A percentile compares a stretch with the other conserved stretches of the same genome.
These are phyloP conservation scores for Mallotus repandus DNA, from an alignment of 441 rosid species.

Conservation along the genomic window DNA sequence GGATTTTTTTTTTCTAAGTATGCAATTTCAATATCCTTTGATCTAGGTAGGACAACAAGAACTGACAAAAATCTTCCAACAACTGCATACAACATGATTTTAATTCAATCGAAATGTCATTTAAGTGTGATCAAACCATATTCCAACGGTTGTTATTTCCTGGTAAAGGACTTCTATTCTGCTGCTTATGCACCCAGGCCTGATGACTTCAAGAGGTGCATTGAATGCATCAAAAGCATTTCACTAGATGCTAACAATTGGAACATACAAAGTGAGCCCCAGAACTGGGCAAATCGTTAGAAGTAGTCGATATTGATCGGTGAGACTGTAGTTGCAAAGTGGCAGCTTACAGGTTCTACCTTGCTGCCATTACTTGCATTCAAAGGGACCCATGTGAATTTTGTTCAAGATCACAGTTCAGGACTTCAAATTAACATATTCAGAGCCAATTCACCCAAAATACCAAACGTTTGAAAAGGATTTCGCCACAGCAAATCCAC, in stretches of 20 bases:
- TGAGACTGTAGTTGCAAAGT: slow-evolving; percentile 87
- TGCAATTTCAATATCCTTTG: too few species aligned
- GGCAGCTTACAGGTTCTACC: slow-evolving; percentile 89
- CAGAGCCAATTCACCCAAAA: slow-evolving; percentile 57
- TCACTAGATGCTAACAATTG: slow-evolving; percentile 77
- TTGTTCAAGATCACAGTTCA: slow-evolving; percentile 70
- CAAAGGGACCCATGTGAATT: slow-evolving; percentile 65
- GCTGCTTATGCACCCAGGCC: slow-evolving; percentile 61
- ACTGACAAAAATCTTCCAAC: not conserved
- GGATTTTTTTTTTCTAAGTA: too few species aligned
- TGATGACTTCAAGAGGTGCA: slow-evolving; percentile 54
- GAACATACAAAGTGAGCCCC: slow-evolving; percentile 79
- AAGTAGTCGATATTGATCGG: slow-evolving; percentile 60
- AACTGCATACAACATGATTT: too few species aligned
- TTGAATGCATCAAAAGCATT: slow-evolving; percentile 73
- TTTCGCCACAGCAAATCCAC: slow-evolving; percentile 92
- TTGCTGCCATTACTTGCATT: slow-evolving; percentile 61
- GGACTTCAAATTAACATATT: slow-evolving; percentile 66
- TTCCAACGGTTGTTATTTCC: slow-evolving; percentile 30
- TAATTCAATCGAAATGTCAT: too few species aligned
- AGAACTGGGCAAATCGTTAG: slow-evolving; percentile 83
- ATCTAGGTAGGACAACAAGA: too few species aligned
- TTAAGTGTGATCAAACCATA: too few species aligned
- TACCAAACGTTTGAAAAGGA: slow-evolving; percentile 68
- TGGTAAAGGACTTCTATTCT: slow-evolving; percentile 67